Conservation (phyloP, 2,329 filamentous ascomycete genomes). For the Boeremia exigua region DNA sequence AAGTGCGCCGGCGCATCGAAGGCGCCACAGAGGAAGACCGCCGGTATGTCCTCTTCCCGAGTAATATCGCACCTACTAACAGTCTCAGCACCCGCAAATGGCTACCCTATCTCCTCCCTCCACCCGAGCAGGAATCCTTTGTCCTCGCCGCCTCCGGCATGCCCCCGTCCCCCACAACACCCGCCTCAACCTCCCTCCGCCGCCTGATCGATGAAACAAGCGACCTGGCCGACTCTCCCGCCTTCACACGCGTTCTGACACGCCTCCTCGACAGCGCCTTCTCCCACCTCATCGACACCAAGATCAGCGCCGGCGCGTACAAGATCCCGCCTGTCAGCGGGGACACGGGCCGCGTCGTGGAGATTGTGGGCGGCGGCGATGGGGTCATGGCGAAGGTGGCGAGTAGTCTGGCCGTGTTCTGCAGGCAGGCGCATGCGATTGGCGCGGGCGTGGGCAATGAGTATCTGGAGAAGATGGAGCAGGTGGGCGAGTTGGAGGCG, state of each 20-base stretch:
- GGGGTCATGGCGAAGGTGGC: constrained; percentile 75
- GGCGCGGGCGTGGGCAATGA: constrained; percentile 66
- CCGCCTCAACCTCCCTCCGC: constrained; percentile 67
- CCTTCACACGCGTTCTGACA: constrained; percentile 85
- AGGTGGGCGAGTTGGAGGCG: constrained; percentile 76
- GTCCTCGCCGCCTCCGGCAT: constrained; percentile 89
- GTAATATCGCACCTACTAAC: constrained; percentile 16
- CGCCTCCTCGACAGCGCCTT: constrained; percentile 88
- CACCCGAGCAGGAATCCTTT: constrained; percentile 76
- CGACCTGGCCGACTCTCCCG: constrained; percentile 91
- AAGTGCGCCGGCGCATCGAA: constrained; percentile 86
- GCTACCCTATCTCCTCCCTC: constrained; percentile 84
- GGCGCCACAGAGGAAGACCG: constrained; percentile 70
- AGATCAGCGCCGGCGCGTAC: constrained; percentile 80
- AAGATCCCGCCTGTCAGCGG: constrained; percentile 62
- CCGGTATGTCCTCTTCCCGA: constrained; percentile 47
- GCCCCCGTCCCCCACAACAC: constrained; percentile 51
- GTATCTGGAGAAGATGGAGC: constrained; percentile 71
- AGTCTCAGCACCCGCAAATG: constrained; percentile 65
- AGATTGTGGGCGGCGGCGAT: constrained; percentile 58
- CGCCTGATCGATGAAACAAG: constrained; percentile 93
- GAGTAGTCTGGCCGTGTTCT: constrained; percentile 86
- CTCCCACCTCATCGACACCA: constrained; percentile 80
- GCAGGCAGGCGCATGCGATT: constrained; percentile 87
- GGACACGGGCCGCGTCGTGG: constrained; percentile 54